These are phyloP conservation scores for Penicillium desertorum DNA, from an alignment of 495 filamentous ascomycete genomes.

Conservation along the genomic window DNA sequence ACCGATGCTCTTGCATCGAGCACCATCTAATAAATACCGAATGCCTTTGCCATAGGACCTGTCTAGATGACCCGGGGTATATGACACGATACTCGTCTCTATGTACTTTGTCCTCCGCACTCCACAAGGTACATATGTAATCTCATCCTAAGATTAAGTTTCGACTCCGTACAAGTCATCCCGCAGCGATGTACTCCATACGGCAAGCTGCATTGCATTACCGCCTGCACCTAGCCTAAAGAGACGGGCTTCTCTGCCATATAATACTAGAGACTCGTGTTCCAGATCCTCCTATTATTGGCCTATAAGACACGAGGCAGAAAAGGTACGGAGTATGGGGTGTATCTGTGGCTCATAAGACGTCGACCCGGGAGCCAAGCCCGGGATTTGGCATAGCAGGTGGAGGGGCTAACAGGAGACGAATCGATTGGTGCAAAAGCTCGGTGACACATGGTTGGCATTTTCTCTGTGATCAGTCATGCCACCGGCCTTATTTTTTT, in stretches of 20 bases:
- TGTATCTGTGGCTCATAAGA: not conserved
- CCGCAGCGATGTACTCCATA: conserved; percentile 21
- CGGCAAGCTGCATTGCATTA: conserved; percentile 31
- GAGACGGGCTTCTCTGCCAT: conserved; percentile 13
- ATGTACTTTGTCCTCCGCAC: not conserved
- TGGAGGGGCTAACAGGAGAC: not conserved
- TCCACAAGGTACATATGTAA: not conserved
- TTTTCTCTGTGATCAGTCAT: conserved; percentile 7
- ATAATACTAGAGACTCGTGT: not conserved
- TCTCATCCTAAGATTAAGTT: not conserved
- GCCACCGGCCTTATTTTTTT: not conserved
- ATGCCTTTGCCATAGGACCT: not conserved
- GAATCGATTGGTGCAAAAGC: conserved; percentile 11
- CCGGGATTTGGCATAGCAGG: conserved; percentile 12
- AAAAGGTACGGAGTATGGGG: not conserved
- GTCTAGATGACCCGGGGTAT: not conserved
- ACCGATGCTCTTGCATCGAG: not conserved
- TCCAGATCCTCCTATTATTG: conserved; percentile 3
- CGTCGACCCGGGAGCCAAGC: not conserved
- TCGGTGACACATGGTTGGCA: conserved; percentile 22
- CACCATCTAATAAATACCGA: not conserved
- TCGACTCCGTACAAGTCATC: conserved; percentile 14
- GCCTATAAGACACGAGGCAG: not conserved
- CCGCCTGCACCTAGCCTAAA: conserved; percentile 26
- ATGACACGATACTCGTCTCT: not conserved